These are phyloP conservation scores for Botrytis sinoallii DNA, from an alignment of 2,329 filamentous ascomycete species.

Conservation along the genomic window DNA sequence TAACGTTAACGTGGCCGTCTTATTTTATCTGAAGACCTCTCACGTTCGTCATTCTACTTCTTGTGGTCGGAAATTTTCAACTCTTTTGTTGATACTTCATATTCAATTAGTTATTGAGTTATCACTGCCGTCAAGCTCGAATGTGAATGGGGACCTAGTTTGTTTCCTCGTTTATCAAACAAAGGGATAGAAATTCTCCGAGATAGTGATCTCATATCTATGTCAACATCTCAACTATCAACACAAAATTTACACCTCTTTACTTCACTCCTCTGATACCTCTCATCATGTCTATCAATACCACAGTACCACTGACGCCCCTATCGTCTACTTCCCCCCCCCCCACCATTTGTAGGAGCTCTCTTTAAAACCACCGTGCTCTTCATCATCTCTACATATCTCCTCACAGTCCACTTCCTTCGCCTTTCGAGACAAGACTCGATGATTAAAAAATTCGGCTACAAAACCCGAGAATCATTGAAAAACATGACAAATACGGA, in stretches of 20 bases:
- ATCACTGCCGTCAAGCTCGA: neutral
- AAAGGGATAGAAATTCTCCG: neutral
- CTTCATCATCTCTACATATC: conserved; percentile 1
- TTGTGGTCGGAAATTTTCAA: neutral
- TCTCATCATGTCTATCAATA: neutral
- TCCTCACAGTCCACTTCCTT: conserved; percentile 30
- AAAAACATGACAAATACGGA: conserved; percentile 53
- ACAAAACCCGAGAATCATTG: conserved; percentile 45
- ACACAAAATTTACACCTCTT: neutral
- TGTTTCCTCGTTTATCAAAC: neutral
- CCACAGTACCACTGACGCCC: neutral
- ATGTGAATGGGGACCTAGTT: neutral
- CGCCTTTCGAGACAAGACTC: conserved; percentile 41
- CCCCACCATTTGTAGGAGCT: neutral
- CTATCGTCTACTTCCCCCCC: neutral
- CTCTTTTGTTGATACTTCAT: neutral
- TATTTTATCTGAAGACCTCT: neutral
- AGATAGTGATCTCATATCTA: neutral
- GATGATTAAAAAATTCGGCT: conserved; percentile 44
- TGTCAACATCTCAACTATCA: neutral
- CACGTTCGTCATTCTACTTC: neutral
- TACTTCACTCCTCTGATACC: neutral
- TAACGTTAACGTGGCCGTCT: neutral
- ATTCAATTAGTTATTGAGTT: neutral
- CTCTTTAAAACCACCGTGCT: neutral